These are phyloP conservation scores for Ambrosiella cleistominuta DNA, from an alignment of 2,329 filamentous ascomycete genomes.

Conservation along the genomic window DNA sequence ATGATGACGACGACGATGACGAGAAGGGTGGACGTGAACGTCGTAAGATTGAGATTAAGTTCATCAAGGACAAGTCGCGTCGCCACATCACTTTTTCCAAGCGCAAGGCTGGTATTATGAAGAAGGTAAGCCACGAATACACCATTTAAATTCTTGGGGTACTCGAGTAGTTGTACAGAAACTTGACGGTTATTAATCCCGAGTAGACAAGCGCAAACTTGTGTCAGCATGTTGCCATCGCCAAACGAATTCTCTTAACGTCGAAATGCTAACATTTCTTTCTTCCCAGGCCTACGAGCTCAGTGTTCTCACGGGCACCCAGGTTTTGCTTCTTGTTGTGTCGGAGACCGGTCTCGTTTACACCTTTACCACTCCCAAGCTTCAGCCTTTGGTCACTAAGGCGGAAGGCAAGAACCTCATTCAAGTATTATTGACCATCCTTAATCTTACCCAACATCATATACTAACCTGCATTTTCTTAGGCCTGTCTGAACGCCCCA, in stretches of 20 bases:
- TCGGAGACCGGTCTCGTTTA: slow-evolving; percentile 96
- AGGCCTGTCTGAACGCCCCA: slow-evolving; percentile 94
- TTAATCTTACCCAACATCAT: not conserved
- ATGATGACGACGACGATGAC: slow-evolving; percentile 94
- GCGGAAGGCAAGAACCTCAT: slow-evolving; percentile 98
- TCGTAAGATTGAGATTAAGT: slow-evolving; percentile 99
- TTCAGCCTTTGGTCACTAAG: slow-evolving; percentile 95
- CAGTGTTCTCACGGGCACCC: slow-evolving; percentile 91
- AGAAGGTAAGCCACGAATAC: slow-evolving; percentile 57
- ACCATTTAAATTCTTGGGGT: not conserved
- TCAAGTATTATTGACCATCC: slow-evolving; percentile 51
- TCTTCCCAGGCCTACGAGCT: slow-evolving; percentile 71
- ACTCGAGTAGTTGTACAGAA: too few species aligned
- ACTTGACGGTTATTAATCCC: too few species aligned
- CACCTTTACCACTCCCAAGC: slow-evolving; percentile 95
- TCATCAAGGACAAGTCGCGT: slow-evolving; percentile 98
- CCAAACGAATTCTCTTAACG: not conserved
- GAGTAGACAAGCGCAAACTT: too few species aligned
- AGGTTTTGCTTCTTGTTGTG: slow-evolving; percentile 89
- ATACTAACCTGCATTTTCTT: slow-evolving; percentile 6
- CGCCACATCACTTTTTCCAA: slow-evolving; percentile 99
- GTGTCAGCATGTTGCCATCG: not conserved
- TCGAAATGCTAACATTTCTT: slow-evolving; percentile 12
- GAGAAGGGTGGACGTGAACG: slow-evolving; percentile 96
- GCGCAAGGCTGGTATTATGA: slow-evolving; percentile 99